Percentiles rank a stretch among this genome's conserved stretches.
These are phyloP conservation scores for Daldinia concentrica DNA, from an alignment of 495 filamentous ascomycete genomes.

Conservation along the genomic window DNA sequence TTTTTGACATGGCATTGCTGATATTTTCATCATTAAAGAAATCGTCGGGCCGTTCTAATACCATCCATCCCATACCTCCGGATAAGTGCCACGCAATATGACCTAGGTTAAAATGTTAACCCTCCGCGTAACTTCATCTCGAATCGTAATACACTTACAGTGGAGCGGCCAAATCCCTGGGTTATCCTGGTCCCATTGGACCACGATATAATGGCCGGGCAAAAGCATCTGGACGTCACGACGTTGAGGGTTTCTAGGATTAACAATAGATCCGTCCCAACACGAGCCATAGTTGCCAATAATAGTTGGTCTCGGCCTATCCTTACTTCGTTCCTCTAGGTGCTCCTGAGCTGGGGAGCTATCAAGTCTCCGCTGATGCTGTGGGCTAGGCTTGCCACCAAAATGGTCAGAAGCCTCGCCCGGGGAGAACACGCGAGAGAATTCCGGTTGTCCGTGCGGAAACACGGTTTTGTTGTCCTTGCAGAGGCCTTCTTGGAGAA, in stretches of 20 bases:
- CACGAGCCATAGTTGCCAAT: conserved; percentile 23
- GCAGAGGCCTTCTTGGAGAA: conserved; percentile 53
- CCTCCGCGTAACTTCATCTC: neutral
- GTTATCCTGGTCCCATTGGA: conserved; percentile 66
- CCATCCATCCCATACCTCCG: conserved; percentile 58
- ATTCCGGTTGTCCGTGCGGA: conserved; percentile 17
- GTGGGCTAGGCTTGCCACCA: neutral
- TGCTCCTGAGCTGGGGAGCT: neutral
- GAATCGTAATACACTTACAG: conserved; percentile 43
- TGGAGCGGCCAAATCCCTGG: conserved; percentile 66
- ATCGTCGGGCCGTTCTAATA: conserved; percentile 56
- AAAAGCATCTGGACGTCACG: conserved; percentile 68
- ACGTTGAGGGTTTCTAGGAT: conserved; percentile 63
- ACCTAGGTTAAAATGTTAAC: conserved; percentile 32
- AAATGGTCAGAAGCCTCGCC: conserved; percentile 14
- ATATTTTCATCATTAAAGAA: conserved; percentile 35
- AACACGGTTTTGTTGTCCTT: conserved; percentile 35
- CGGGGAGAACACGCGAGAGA: conserved; percentile 18
- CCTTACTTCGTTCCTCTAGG: neutral
- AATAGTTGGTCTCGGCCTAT: neutral
- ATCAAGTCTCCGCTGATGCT: neutral
- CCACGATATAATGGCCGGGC: conserved; percentile 55
- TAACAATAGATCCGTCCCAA: conserved; percentile 62
- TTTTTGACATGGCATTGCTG: conserved; percentile 49
- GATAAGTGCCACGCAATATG: conserved; percentile 66